Evolutionary conservation across 2,329 filamentous ascomycete species (phyloP).

Genomic region (Fusarium sp.): DNA sequence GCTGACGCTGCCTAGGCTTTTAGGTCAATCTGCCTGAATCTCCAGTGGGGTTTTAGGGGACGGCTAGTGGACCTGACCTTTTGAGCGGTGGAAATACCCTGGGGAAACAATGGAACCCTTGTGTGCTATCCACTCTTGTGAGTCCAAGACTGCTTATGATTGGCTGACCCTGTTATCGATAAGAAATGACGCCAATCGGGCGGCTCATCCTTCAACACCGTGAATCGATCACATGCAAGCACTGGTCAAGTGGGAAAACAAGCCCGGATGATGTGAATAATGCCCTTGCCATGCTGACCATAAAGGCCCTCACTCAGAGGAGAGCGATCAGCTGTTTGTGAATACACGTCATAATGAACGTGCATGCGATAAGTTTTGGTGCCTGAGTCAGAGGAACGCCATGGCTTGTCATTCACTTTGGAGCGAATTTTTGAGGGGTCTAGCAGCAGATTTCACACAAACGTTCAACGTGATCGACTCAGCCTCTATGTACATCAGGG

Average conservation of each 20-base stretch:
- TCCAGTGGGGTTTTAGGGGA: slow-evolving; percentile 26
- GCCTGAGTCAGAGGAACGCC: not conserved
- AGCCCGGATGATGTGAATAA: slow-evolving; percentile 32
- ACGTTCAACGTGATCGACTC: slow-evolving; percentile 18
- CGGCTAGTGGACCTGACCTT: slow-evolving; percentile 8
- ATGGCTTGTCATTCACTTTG: not conserved
- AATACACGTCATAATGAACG: slow-evolving; percentile 3
- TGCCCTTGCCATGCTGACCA: slow-evolving; percentile 21
- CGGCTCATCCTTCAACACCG: slow-evolving; percentile 24
- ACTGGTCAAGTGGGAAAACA: slow-evolving; percentile 35
- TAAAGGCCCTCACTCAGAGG: slow-evolving; percentile 1
- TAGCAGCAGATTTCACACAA: not conserved
- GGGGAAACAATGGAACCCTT: slow-evolving; percentile 20
- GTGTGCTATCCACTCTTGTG: not conserved
- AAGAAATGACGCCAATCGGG: slow-evolving; percentile 42
- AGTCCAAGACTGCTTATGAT: not conserved
- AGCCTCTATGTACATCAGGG: slow-evolving; percentile 19
- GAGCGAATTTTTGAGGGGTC: not conserved
- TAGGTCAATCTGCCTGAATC: slow-evolving; percentile 28
- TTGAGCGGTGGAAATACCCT: slow-evolving; percentile 26
- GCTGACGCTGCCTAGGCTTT: slow-evolving; percentile 34
- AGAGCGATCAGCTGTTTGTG: slow-evolving; percentile 21
- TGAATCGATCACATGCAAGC: slow-evolving; percentile 43
- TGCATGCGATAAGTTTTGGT: slow-evolving; percentile 8
- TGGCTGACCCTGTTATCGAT: slow-evolving; percentile 34